Base-by-base conservation (phyloP, 2,329 filamentous ascomycete genomes). In the Rutstroemia sydowiana region DNA sequence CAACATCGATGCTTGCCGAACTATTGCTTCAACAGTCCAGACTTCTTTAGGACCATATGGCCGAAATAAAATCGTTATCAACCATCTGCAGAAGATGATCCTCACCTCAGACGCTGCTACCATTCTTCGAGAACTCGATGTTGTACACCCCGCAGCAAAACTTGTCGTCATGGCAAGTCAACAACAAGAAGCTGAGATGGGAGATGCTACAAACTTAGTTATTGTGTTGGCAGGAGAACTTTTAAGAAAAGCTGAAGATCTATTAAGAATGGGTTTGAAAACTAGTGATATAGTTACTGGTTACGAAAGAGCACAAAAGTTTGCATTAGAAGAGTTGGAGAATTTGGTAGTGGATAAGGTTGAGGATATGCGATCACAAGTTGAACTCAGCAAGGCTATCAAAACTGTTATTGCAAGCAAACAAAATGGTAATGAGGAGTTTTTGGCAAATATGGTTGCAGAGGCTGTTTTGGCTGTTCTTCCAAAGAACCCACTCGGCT, bases 1-100 rank as follows among this genome's bases (percentile, higher is more conserved):
- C 68, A 98, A 98, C 73, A 97, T 98, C 73, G 95, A 98, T 69
- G 93, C 95, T 69, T 98, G 93, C 76, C 83, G 91, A 60, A 88
- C 93, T 61, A 97, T 98, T 71, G 84, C 93, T 54, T 88, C 87
- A 65, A 98, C 93, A 48, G 93, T 98, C 45, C 90, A 95, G 76
- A 97, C 93, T 52, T 97, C 93, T 42, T 81, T 98, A 32, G 95
- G 93, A 48, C 93, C 93, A 55, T 96, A 95, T 73, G 93, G 93
- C 66, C 88, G 93, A 72, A 98, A 98, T 79, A 98, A 98, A 77
- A 91, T 98, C 68, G 89, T 98, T 75, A 97, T 98, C 78, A 98
- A 98, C 78, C 95, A 98, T 75, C 79, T 98, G 58, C 89, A 95
- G 72, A 98, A 98, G 79, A 96, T 98, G 93, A 95, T 96, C 64